These are phyloP conservation scores for Komagataella ulmi DNA, from an alignment of 805 yeast species.

Conservation along the genomic window DNA sequence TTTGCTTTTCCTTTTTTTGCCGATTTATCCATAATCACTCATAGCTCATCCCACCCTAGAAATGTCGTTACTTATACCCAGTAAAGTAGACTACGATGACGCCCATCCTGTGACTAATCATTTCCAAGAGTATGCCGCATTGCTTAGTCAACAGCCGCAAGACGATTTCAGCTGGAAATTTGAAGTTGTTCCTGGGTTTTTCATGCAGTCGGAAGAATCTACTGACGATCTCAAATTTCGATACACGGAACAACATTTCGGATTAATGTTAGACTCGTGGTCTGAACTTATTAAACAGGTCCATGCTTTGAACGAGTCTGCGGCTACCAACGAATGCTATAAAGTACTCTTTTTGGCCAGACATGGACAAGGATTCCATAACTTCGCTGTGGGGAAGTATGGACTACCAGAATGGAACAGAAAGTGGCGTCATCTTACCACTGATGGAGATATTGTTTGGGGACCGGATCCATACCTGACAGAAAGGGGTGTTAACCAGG, in stretches of 20 bases:
- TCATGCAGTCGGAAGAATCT: slow-evolving; percentile 27
- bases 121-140: neutral
- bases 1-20: neutral
- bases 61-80: neutral
- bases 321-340: slow-evolving; percentile 23
- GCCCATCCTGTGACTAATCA: neutral
- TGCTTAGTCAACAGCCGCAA: neutral
- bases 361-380: slow-evolving; percentile 64
- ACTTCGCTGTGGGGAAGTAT: slow-evolving; percentile 37
- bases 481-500: slow-evolving; percentile 40
- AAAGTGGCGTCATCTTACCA: slow-evolving; percentile 36
- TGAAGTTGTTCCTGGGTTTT: slow-evolving; percentile 35
- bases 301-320: slow-evolving; percentile 19
- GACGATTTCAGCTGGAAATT: slow-evolving; percentile 22
- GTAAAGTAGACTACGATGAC: neutral
- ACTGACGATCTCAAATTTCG: slow-evolving; percentile 36
- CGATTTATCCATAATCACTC: neutral
- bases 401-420: slow-evolving; percentile 45
- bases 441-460: slow-evolving; percentile 42
- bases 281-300: slow-evolving; percentile 18
- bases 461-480: slow-evolving; percentile 54
- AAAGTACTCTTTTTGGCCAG: slow-evolving; percentile 43
- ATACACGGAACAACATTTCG: slow-evolving; percentile 28
- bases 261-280: slow-evolving; percentile 29
- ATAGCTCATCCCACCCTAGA: neutral